Conservation (phyloP, 2,329 filamentous ascomycete genomes). For the Anthostomella pinea region DNA sequence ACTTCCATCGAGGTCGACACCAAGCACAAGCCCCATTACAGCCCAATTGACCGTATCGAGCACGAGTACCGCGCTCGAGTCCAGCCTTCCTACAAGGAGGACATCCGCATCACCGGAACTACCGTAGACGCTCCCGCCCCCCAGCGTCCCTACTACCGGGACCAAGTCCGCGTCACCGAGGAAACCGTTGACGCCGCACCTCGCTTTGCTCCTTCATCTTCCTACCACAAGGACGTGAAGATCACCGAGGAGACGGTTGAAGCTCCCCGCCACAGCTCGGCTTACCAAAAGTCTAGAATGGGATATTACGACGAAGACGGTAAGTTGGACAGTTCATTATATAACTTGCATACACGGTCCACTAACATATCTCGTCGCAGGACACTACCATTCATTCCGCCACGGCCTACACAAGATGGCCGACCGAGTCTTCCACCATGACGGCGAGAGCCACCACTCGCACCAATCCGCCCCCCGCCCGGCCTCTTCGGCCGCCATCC, state of each 20-base stretch:
- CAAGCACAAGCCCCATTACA: constrained; percentile 44
- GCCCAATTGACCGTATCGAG: constrained; percentile 61
- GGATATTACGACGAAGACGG: constrained; percentile 64
- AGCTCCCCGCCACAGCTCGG: constrained; percentile 42
- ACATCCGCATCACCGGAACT: constrained; percentile 21
- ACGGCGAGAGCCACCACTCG: constrained; percentile 43
- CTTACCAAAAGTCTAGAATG: constrained; percentile 53
- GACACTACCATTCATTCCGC: constrained; percentile 59
- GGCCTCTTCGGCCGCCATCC: constrained; percentile 38
- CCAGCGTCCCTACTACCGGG: constrained; percentile 37
- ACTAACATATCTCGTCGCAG: constrained; percentile 33
- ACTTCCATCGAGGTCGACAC: constrained; percentile 66
- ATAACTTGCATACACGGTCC: constrained; percentile 4
- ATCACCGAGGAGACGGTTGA: constrained; percentile 67
- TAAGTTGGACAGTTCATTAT: constrained; percentile 35
- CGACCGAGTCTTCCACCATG: constrained; percentile 50
- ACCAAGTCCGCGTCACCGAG: constrained; percentile 49
- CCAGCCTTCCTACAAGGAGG: constrained; percentile 46
- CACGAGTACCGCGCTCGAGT: constrained; percentile 63
- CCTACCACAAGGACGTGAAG: constrained; percentile 55
- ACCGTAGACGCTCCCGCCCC: constrained; percentile 32
- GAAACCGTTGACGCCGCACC: constrained; percentile 57
- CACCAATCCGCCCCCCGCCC: constrained; percentile 22
- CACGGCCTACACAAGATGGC: constrained; percentile 55
- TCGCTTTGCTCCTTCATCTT: constrained; percentile 37